Evolutionary conservation across 2,329 filamentous ascomycete species (phyloP).

Genomic region (Ophidiomyces ophidiicola): DNA sequence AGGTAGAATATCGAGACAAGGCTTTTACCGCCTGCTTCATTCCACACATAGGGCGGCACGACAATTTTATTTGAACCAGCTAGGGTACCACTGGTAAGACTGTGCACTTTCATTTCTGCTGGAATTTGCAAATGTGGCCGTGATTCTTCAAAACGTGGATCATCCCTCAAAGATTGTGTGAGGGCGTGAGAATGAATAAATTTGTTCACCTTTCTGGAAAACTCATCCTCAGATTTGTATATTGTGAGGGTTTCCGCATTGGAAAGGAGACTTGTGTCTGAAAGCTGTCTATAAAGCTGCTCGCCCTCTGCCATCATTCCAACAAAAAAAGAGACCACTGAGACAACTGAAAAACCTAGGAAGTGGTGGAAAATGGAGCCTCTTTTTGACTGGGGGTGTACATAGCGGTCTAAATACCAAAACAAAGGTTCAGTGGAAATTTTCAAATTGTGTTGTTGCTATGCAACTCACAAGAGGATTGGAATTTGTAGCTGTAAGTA

Average conservation of each 20-base stretch:
- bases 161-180: slow-evolving; percentile 53
- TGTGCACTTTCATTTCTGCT: slow-evolving; percentile 53
- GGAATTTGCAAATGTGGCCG: slow-evolving; percentile 84
- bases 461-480: too few species aligned
- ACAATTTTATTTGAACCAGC: slow-evolving; percentile 61
- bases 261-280: slow-evolving; percentile 37
- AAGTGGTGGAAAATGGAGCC: slow-evolving; percentile 26
- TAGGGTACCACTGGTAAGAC: slow-evolving; percentile 70
- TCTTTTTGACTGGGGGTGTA: slow-evolving; percentile 14
- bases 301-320: slow-evolving; percentile 23
- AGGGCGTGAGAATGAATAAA: slow-evolving; percentile 65
- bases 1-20: slow-evolving; percentile 54
- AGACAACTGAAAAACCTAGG: slow-evolving; percentile 28
- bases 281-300: slow-evolving; percentile 22
- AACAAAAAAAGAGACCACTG: slow-evolving; percentile 24
- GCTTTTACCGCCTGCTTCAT: slow-evolving; percentile 57
- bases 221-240: slow-evolving; percentile 48
- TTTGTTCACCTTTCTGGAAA: slow-evolving; percentile 50
- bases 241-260: slow-evolving; percentile 62
- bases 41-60: slow-evolving; percentile 70
- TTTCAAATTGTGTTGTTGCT: too few species aligned
- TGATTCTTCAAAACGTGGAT: slow-evolving; percentile 58
- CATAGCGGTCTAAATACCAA: background rate
- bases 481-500: too few species aligned
- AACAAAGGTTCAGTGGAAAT: too few species aligned